Evolutionary conservation across 768 basidiomycete genomes (phyloP).

Genomic region (Saitozyma podzolica): DNA sequence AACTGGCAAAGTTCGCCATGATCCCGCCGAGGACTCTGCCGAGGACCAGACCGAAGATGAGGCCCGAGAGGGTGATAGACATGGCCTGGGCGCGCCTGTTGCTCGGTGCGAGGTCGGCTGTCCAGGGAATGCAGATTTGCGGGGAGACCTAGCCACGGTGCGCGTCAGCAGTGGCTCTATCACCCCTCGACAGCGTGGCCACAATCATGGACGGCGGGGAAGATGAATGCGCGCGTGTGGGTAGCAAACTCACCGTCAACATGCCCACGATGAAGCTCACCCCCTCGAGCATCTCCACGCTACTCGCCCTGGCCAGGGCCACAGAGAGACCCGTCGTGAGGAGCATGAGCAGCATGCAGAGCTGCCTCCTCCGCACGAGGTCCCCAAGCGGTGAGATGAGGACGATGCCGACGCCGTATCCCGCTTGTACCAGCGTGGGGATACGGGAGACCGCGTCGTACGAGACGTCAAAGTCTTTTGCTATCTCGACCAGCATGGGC

Average conservation of each 20-base stretch:
- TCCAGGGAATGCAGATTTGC: slow-evolving; percentile 68
- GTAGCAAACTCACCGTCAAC: slow-evolving; percentile 58
- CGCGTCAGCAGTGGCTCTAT: too few species aligned
- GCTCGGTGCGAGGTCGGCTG: slow-evolving; percentile 78
- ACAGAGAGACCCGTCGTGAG: slow-evolving; percentile 65
- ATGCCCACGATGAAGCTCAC: slow-evolving; percentile 72
- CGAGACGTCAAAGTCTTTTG: slow-evolving; percentile 37
- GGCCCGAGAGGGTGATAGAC: slow-evolving; percentile 58
- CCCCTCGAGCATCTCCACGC: slow-evolving; percentile 63
- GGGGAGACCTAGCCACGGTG: slow-evolving; percentile 41
- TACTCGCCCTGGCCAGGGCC: slow-evolving; percentile 66
- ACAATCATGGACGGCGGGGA: too few species aligned
- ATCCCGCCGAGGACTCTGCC: slow-evolving; percentile 53
- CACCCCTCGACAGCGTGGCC: too few species aligned
- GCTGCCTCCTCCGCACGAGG: slow-evolving; percentile 70
- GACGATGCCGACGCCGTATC: slow-evolving; percentile 72
- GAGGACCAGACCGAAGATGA: slow-evolving; percentile 43
- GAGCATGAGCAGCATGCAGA: slow-evolving; percentile 64
- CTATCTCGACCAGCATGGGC: slow-evolving; percentile 40
- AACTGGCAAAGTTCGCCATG: slow-evolving; percentile 69
- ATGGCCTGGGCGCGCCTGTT: slow-evolving; percentile 72
- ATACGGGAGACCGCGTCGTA: slow-evolving; percentile 46
- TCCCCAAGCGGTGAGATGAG: slow-evolving; percentile 81
- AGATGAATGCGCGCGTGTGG: not conserved
- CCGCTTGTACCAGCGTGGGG: slow-evolving; percentile 53